Base-by-base conservation (phyloP, 441 rosid genomes). In the Euphorbia celastroides region DNA sequence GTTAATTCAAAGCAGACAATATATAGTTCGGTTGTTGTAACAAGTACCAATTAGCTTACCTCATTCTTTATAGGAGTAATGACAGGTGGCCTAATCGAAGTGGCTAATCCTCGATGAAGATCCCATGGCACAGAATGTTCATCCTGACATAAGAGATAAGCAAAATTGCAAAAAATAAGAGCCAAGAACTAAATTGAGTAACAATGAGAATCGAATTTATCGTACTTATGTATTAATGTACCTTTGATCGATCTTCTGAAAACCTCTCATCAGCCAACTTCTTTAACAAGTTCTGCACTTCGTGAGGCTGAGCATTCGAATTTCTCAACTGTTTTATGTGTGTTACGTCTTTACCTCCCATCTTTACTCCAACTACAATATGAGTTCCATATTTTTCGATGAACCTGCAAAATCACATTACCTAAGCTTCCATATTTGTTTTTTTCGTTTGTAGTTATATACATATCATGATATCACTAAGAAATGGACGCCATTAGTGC, bases 271-370 rank as follows among this genome's bases (percentile, higher is more conserved):
- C 93, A 41, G 86, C 89, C 70, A 76, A 65, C 56, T 76, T 79
- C 82, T 86, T 93, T 61, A 93, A 78, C 70, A 68, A 31, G 62
- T 82, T 83, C 86, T 84, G 92, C 34, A 93, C 84, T 66, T 84
- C 84, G n/a, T 78, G 69, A 44, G 93, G 76, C 62, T 81, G 77
- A 25, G 80, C 83, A 75, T 66, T 77, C 42, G 99, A 91, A 36
- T 72, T 86, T 66, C 81, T 88, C 16, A 71, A 60, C 79, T 94
- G 97, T 82, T 91, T 94, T 72, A 86, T 34, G 60, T 85, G 83
- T 67, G 89, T 68, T 0, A 86, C 93, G 23, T 93, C 99, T 83
- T 91, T 91, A 57, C 97, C 99, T 68, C 99, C 99, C 99, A 93
- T 90, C 75, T 83, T 86, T 32, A 91, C 95, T 62, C 99, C 96